Evolutionary conservation across 768 basidiomycete species (phyloP).

Genomic region (Lepiota subincarnata): DNA sequence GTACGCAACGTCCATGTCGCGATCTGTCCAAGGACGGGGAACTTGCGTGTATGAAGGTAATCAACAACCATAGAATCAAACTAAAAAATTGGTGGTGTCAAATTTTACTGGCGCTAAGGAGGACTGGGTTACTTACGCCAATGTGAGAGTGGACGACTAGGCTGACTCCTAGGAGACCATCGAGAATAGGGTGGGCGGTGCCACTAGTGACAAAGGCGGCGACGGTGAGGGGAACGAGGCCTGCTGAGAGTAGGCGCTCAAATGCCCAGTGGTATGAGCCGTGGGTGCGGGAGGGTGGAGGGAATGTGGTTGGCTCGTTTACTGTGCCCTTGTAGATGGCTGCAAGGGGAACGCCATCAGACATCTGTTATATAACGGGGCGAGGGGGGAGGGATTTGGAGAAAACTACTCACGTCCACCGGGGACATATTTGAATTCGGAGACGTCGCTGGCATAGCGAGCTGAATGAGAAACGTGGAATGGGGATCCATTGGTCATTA

Average conservation of each 20-base stretch:
- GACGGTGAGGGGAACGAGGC: constrained; percentile 83
- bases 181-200: constrained; percentile 77
- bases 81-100: too few relatives aligned
- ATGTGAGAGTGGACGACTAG: constrained; percentile 95
- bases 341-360: too few relatives aligned
- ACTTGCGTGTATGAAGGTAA: constrained; percentile 93
- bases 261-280: constrained; percentile 94
- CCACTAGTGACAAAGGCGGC: constrained; percentile 81
- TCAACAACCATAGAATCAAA: constrained; percentile 78
- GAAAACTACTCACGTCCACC: constrained; percentile 58
- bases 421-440: constrained; percentile 46
- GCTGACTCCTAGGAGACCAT: constrained; percentile 83
- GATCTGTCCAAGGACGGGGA: constrained; percentile 71
- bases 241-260: constrained; percentile 86
- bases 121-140: too few relatives aligned
- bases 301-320: constrained; percentile 93
- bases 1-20: constrained; percentile 73
- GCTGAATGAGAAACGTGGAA: constrained; percentile 24
- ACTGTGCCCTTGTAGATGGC: constrained; percentile 89
- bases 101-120: too few relatives aligned
- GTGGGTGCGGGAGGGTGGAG: constrained; percentile 71
- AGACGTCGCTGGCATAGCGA: constrained; percentile 34
- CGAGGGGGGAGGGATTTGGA: not conserved
- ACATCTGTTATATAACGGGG: too few relatives aligned
- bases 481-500: constrained; percentile 11